Percentiles rank a stretch among this genome's conserved stretches.
These are phyloP conservation scores for Andalucia godoyi DNA, from an alignment of 78 protist species.

Conservation along the genomic window DNA sequence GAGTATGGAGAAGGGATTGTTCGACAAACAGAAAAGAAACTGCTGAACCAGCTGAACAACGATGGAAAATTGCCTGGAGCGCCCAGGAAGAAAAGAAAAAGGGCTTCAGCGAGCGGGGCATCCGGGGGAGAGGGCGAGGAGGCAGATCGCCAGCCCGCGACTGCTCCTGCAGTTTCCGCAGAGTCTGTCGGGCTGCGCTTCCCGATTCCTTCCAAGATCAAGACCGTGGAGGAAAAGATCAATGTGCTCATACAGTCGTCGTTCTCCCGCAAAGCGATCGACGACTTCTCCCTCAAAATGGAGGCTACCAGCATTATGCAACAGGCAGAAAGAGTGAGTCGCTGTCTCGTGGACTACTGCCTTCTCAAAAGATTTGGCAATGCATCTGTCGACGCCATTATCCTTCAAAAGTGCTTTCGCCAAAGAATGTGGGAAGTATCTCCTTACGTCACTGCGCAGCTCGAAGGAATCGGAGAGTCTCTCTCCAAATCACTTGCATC, in stretches of 20 bases:
- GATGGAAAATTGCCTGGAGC: neutral
- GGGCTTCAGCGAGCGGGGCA: too few relatives aligned
- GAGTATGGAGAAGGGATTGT: constrained; percentile 11
- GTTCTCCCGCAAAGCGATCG: neutral
- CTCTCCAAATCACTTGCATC: neutral
- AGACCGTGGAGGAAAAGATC: constrained; percentile 14
- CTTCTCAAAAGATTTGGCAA: neutral
- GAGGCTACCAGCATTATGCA: constrained; percentile 1
- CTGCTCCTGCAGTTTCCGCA: too few relatives aligned
- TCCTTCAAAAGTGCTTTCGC: neutral
- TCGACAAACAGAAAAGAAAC: constrained; percentile 12
- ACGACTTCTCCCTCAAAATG: constrained; percentile 8
- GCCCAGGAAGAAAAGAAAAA: neutral
- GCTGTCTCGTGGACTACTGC: constrained; percentile 12
- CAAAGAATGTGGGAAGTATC: constrained; percentile 19
- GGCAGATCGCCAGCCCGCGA: too few relatives aligned
- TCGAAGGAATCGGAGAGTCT: constrained; percentile 30
- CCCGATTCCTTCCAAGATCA: constrained; percentile 10
- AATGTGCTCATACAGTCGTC: constrained; percentile 14
- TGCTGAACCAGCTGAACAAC: constrained; percentile 1
- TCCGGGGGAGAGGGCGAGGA: too few relatives aligned
- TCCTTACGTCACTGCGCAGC: neutral
- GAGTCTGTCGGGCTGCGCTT: too few relatives aligned
- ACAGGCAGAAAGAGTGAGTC: neutral
- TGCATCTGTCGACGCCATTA: neutral